These are phyloP conservation scores for Dictyostelium purpureum DNA, from an alignment of 78 protist genomes.

Conservation along the genomic window DNA sequence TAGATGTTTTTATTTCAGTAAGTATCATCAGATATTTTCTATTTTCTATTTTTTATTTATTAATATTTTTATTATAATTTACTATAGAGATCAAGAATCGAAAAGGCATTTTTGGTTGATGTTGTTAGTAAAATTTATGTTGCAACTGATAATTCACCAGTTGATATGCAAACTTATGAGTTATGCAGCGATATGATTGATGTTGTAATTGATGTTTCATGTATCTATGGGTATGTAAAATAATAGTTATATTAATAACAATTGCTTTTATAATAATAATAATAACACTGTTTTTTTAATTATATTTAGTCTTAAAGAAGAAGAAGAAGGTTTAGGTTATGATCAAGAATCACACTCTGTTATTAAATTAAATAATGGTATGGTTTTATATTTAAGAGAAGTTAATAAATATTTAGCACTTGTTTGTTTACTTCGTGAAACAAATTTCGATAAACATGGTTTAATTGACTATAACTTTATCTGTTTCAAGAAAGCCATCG, in stretches of 20 bases:
- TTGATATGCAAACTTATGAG: conserved; percentile 96
- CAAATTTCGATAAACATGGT: conserved; percentile 89
- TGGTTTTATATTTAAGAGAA: conserved; percentile 88
- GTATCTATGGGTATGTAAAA: conserved; percentile 91
- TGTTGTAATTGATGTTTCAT: conserved; percentile 95
- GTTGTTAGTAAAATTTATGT: conserved; percentile 96
- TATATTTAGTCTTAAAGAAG: conserved; percentile 58
- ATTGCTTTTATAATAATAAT: not conserved
- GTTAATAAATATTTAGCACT: conserved; percentile 93
- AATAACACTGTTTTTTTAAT: not conserved
- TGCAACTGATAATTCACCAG: conserved; percentile 96
- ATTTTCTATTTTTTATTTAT: not conserved
- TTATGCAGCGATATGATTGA: conserved; percentile 97
- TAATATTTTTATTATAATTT: not conserved
- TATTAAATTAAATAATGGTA: conserved; percentile 88
- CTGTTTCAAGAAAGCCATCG: conserved; percentile 88
- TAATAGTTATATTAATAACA: too few relatives aligned
- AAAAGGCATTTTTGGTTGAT: conserved; percentile 97
- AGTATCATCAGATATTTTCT: not conserved
- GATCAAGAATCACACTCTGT: conserved; percentile 85
- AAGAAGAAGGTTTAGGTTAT: conserved; percentile 83
- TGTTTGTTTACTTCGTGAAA: conserved; percentile 91
- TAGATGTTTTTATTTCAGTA: conserved; percentile 92
- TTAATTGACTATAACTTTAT: conserved; percentile 94
- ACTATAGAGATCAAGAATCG: conserved; percentile 89